Base-by-base conservation (phyloP, 2,329 filamentous ascomycete species). In the Clarireedia homoeocarpa region DNA sequence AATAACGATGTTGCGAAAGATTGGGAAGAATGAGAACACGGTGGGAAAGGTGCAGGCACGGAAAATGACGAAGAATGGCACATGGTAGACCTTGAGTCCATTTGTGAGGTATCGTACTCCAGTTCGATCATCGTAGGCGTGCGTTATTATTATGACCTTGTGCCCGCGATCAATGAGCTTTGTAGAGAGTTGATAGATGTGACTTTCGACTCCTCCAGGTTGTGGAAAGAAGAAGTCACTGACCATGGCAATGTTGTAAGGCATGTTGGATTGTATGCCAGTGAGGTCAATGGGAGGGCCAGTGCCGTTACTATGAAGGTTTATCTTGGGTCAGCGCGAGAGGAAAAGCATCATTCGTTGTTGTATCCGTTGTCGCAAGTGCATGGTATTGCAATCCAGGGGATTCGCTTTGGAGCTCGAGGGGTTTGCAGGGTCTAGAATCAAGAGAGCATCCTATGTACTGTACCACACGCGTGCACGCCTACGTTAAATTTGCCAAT, bases 221-320 rank as follows among this genome's bases (percentile, higher is more conserved):
- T 97, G 92, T 14, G 94, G 94, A 70, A 95, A 99, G 84, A 99
- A 99, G 80, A 95, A 96, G 78, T 99, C 94, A 81, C 92, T 91
- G 71, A 96, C 89, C 94, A 99, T 99, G 61, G 83, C 83, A 73
- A 86, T 86, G 68, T 83, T 85, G 72, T 85, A 86, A 73, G 66
- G 65, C 67, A 69, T 70, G 12, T 48, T 66, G 56, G 27, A 42
- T 4, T 30, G 7, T 14, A 23, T 20, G 24, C 7, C 17, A 20
- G 23, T 2, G 4, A 34, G 39, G 15, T 42, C 9, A 20, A 6
- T 42, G 12, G 17, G 10, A 12, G 30, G 10, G 12, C 10, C 10
- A 12, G 12, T 34, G 30, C 2, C 5, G 2, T 4, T 34, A 12
- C 30, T 12, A 12, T 12, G 30, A 12, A 4, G 30, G 10, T 34